Evolutionary conservation across 345 rosid species (phyloP).

Genomic region (Carallia pectinifolia): DNA sequence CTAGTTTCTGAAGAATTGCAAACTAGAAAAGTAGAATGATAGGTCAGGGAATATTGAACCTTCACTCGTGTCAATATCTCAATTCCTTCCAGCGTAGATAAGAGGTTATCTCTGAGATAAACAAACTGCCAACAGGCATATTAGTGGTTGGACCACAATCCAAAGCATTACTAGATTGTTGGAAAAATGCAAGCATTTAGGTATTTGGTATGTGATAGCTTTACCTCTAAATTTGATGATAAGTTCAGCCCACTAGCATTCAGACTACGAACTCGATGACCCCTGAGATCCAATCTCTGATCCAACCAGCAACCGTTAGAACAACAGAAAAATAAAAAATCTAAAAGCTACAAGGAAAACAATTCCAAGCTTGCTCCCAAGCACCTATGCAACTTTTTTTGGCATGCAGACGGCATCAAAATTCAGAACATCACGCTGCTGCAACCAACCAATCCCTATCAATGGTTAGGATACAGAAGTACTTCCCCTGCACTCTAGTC

Average conservation of each 20-base stretch:
- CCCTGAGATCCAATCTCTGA: constrained; percentile 96
- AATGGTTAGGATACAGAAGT: no score
- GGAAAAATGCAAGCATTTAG: background rate
- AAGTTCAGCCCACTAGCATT: constrained; percentile 74
- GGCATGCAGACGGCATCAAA: background rate
- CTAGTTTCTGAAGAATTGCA: background rate
- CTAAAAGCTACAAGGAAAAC: background rate
- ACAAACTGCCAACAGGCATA: constrained; percentile 69
- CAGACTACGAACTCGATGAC: constrained; percentile 83
- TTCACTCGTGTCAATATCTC: constrained; percentile 90
- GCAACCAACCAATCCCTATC: background rate
- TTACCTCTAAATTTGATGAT: constrained; percentile 88
- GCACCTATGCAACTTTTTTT: background rate
- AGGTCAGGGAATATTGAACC: constrained; percentile 46
- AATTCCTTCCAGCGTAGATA: constrained; percentile 82
- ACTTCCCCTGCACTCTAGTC: background rate
- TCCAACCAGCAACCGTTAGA: constrained; percentile 22
- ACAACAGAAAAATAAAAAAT: background rate
- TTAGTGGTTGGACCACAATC: constrained; percentile 1
- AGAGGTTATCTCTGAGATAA: constrained; percentile 93
- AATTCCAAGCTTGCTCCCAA: background rate
- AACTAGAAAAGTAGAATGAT: background rate
- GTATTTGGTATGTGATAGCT: background rate
- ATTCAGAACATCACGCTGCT: background rate
- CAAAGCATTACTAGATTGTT: constrained; percentile 4